Base-by-base conservation (phyloP, 441 rosid species). In the Raphanus hybrid region DNA sequence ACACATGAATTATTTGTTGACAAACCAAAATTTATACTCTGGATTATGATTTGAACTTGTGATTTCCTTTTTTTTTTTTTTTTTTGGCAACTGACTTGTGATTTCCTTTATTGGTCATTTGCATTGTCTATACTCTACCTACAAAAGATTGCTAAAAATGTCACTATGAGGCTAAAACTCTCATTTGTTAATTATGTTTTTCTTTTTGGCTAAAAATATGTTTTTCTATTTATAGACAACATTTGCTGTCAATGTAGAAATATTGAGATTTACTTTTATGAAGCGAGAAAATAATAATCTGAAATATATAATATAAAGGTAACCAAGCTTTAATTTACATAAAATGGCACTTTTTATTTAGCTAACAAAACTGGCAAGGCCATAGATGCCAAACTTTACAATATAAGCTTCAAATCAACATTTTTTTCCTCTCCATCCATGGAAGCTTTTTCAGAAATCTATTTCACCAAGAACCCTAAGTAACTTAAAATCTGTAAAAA, bases 281-380 rank as follows among this genome's bases (percentile, higher is more conserved):
- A 55, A 23, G 54, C 27, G 64, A 41, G 57, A 41, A 15, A 32
- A 29, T 18, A 10, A n/a, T 2, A 45, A 66, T 59, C n/a, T 45
- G 67, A 72, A 62, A 78, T 58, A 34, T 73, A 26, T 14, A 50
- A 15, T 52, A 52, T 52, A 52, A 14, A 52, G 6, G 57, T 29
- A 27, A 34, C 43, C 59, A 34, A 8, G 2, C 5, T 74, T 64
- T 64, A 52, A 70, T 68, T 74, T 79, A 79, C 75, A 66, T 8
- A 65, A 64, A 54, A 75, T 66, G 76, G 32, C 69, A 50, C 72
- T 80, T 20, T 75, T 70, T 35, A 70, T 70, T 70, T 75, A 75
- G 76, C 82, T 70, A 80, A 71, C 83, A 80, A 80, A 80, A 79
- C 37, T 75, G 80, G 64, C 80, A 71, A 71, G 65, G 76, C 76